Evolutionary conservation across 2,329 filamentous ascomycete species (phyloP).

Genomic region (Claviceps sp.): DNA sequence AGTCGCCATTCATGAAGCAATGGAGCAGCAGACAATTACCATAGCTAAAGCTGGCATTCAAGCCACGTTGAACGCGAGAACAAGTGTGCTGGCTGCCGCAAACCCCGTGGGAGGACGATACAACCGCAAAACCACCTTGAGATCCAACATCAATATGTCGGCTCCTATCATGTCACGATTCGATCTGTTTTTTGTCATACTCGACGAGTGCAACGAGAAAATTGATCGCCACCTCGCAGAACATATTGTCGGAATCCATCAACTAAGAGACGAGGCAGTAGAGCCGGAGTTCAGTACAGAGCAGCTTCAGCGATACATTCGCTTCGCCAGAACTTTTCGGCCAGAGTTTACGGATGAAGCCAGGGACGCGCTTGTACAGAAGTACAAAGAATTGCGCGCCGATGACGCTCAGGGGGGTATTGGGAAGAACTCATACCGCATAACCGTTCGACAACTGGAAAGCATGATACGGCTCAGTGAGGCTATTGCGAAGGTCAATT

Average conservation of each 20-base stretch:
- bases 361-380: constrained; percentile 70
- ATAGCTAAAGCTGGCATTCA: constrained; percentile 98
- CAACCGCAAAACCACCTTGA: constrained; percentile 86
- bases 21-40: constrained; percentile 99
- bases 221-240: constrained; percentile 84
- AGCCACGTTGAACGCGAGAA: constrained; percentile 89
- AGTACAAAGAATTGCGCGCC: constrained; percentile 88
- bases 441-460: constrained; percentile 92
- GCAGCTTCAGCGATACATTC: constrained; percentile 91
- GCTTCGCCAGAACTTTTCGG: constrained; percentile 87
- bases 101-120: constrained; percentile 96
- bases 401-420: constrained; percentile 92
- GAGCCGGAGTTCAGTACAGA: constrained; percentile 91
- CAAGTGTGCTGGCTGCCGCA: constrained; percentile 87
- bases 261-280: constrained; percentile 81
- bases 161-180: constrained; percentile 99
- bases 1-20: constrained; percentile 98
- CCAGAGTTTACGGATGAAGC: constrained; percentile 85
- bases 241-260: constrained; percentile 91
- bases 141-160: constrained; percentile 96
- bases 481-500: constrained; percentile 97
- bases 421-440: constrained; percentile 90
- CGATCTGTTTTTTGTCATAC: constrained; percentile 94
- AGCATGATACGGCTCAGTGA: constrained; percentile 91
- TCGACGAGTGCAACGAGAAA: constrained; percentile 90